phyloP scores from a whole-genome alignment of 78 protist species.

The slime mould (Dictyostelium discoideum) region DNA sequence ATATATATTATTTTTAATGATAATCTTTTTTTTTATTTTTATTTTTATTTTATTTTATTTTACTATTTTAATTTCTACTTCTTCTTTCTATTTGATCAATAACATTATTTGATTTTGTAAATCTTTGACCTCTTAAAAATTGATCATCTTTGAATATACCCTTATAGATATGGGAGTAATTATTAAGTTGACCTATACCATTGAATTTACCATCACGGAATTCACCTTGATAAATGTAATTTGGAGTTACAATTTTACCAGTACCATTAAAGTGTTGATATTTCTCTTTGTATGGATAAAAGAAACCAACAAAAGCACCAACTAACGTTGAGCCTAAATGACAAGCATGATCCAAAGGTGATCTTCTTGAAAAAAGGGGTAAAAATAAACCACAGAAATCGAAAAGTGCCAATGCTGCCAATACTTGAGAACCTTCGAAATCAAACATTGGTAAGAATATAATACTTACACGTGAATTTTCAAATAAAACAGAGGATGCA shows the following conservation, averaged over 20 bases:
- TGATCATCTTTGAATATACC: constrained; percentile 13
- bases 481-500: constrained; percentile 8
- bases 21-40: too few species aligned
- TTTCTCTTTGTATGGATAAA: constrained; percentile 19
- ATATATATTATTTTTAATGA: too few species aligned
- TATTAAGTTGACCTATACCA: constrained; percentile 1
- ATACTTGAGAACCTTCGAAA: neutral
- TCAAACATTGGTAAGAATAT: constrained; percentile 27
- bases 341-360: constrained; percentile 65
- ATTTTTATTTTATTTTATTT: too few species aligned
- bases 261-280: constrained; percentile 36
- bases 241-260: neutral
- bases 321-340: constrained; percentile 4
- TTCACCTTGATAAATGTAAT: neutral
- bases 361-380: neutral
- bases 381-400: constrained; percentile 4
- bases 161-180: neutral
- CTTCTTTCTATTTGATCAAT: neutral
- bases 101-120: neutral
- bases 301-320: neutral
- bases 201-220: constrained; percentile 3
- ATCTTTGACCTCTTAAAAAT: neutral
- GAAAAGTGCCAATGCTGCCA: neutral
- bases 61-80: too few species aligned
- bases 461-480: constrained; percentile 4